These are phyloP conservation scores for Acer saccharum DNA, from an alignment of 345 rosid species.

Conservation along the genomic window DNA sequence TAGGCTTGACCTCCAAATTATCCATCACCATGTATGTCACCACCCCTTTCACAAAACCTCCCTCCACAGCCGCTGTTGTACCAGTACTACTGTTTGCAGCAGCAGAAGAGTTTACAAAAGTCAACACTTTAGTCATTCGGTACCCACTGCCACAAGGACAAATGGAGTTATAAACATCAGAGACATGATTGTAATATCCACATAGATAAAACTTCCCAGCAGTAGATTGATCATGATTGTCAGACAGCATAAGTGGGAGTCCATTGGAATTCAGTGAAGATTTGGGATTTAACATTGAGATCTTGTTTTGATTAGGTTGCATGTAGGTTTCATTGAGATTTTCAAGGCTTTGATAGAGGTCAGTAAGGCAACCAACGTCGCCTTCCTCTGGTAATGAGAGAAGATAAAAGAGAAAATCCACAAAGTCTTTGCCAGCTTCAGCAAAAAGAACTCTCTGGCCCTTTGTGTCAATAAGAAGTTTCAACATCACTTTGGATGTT, in stretches of 20 bases:
- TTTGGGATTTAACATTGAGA: slow-evolving; percentile 3
- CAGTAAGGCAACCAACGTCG: slow-evolving; percentile 22
- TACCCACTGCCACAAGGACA: background rate
- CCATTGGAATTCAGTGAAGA: no score
- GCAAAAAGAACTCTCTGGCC: slow-evolving; percentile 23
- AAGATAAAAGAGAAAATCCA: slow-evolving; percentile 33
- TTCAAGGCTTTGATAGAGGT: slow-evolving; percentile 23
- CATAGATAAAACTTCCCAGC: no score
- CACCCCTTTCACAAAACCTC: slow-evolving; percentile 37
- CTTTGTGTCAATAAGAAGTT: slow-evolving; percentile 17
- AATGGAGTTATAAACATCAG: background rate
- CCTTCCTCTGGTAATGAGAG: slow-evolving; percentile 12
- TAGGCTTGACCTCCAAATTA: slow-evolving; percentile 26
- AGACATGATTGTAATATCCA: no score
- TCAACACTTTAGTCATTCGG: no score
- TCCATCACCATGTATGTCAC: slow-evolving; percentile 38
- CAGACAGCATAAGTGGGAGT: slow-evolving; percentile 8
- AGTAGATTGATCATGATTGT: no score
- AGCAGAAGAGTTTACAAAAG: background rate
- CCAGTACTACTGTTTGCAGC: background rate
- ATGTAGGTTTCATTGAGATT: slow-evolving; percentile 11
- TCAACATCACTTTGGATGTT: background rate
- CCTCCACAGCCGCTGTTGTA: background rate
- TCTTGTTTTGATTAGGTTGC: slow-evolving; percentile 16
- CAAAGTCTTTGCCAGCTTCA: slow-evolving; percentile 33